phyloP scores from a whole-genome alignment of 2,329 filamentous ascomycete genomes.

The Apiospora arundinis region DNA sequence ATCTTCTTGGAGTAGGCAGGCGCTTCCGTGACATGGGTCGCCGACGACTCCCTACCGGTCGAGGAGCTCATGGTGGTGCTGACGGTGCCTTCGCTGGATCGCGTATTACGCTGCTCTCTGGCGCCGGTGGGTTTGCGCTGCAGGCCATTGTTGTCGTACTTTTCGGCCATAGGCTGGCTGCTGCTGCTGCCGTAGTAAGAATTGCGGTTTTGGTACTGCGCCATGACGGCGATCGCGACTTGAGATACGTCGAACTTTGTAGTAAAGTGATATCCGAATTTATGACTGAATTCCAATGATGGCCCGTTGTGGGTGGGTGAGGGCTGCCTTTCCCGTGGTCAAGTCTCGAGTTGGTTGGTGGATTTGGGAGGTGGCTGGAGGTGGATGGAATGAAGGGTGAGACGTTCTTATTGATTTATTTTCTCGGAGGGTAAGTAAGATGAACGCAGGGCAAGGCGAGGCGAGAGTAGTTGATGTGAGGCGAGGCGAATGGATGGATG shows the following conservation, averaged over 20 bases:
- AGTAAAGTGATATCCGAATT: neutral
- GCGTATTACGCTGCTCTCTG: slow-evolving; percentile 58
- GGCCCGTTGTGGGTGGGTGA: neutral
- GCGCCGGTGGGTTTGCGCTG: slow-evolving; percentile 46
- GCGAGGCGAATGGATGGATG: slow-evolving; percentile 26
- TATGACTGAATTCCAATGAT: slow-evolving; percentile 2
- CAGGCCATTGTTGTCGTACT: slow-evolving; percentile 49
- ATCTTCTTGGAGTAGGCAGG: slow-evolving; percentile 98
- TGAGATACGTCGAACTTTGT: neutral
- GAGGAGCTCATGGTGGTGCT: slow-evolving; percentile 82
- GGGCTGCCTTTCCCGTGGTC: neutral
- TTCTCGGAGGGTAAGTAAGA: neutral
- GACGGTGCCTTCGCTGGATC: slow-evolving; percentile 88
- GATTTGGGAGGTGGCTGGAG: neutral
- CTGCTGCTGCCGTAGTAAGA: slow-evolving; percentile 52
- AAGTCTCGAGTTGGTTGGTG: neutral
- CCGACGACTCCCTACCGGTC: slow-evolving; percentile 77
- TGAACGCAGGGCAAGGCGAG: slow-evolving; percentile 27
- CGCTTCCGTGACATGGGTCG: slow-evolving; percentile 86
- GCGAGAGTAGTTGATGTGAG: slow-evolving; percentile 25
- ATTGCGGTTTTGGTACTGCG: slow-evolving; percentile 59
- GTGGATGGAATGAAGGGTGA: slow-evolving; percentile 36
- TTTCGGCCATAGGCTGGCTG: slow-evolving; percentile 39
- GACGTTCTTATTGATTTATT: slow-evolving; percentile 27
- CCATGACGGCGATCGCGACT: slow-evolving; percentile 46